These are phyloP conservation scores for Gossypium bickii DNA, from an alignment of 345 rosid species.

Conservation along the genomic window DNA sequence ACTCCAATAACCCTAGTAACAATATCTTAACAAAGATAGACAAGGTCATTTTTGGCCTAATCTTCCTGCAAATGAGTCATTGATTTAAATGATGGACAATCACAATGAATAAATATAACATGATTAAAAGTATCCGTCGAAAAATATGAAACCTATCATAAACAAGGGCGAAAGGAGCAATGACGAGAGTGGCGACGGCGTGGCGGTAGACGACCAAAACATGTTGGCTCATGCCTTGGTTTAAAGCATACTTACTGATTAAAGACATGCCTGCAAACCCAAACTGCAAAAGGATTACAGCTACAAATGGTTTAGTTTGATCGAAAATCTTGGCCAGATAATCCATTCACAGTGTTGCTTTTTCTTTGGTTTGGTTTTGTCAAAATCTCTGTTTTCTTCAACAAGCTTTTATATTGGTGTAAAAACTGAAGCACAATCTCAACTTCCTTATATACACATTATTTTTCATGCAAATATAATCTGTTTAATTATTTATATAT, in stretches of 20 bases:
- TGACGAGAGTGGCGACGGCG: constrained; percentile 45
- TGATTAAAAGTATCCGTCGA: not conserved
- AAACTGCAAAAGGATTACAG: constrained; percentile 34
- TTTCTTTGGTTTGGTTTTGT: no score
- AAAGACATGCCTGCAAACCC: constrained; percentile 39
- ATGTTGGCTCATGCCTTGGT: constrained; percentile 42
- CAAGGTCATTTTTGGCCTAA: constrained; percentile 71
- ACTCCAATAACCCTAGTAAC: constrained; percentile 19
- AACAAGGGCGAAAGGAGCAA: constrained; percentile 71
- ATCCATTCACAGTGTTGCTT: not conserved
- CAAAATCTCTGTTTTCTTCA: not conserved
- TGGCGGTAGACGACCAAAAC: constrained; percentile 71
- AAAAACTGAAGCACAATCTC: not conserved
- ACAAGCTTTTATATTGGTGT: not conserved
- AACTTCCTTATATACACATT: not conserved
- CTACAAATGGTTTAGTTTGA: constrained; percentile 35
- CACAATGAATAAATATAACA: constrained; percentile 26
- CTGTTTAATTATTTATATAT: no score
- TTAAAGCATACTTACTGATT: constrained; percentile 35
- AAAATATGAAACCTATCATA: constrained; percentile 31
- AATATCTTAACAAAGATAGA: constrained; percentile 59
- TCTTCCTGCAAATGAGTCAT: constrained; percentile 42
- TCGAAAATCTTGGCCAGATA: not conserved
- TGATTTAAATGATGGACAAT: not conserved
- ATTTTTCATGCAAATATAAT: not conserved